Percentiles rank a stretch among this genome's conserved stretches.
phyloP scores from a whole-genome alignment of 129 eudicot genomes.

The Rutidosis leptorrhynchoides region DNA sequence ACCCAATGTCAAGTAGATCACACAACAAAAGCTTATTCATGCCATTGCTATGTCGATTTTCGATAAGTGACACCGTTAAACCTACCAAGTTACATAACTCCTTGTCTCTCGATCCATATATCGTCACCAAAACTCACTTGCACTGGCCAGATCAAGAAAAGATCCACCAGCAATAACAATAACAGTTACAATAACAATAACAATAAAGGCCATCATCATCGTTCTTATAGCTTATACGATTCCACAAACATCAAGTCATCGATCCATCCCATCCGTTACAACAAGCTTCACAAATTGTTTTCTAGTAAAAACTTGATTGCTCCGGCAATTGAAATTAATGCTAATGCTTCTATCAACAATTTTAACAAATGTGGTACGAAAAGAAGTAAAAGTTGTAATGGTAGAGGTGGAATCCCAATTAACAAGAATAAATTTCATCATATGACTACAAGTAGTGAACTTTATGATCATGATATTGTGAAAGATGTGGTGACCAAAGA shows the following conservation, averaged over 20 bases:
- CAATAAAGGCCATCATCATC: not conserved
- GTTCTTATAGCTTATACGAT: slow-evolving; percentile 7
- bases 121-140: slow-evolving; percentile 70
- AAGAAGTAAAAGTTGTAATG: slow-evolving; percentile 31
- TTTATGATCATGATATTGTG: slow-evolving; percentile 17
- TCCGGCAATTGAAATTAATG: slow-evolving; percentile 23
- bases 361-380: slow-evolving; percentile 19
- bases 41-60: slow-evolving; percentile 53
- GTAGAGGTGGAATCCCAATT: slow-evolving; percentile 14
- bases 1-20: slow-evolving; percentile 27
- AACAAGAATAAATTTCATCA: slow-evolving; percentile 5
- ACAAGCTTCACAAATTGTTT: slow-evolving; percentile 55
- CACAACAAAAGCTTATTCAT: slow-evolving; percentile 43
- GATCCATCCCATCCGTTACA: slow-evolving; percentile 26
- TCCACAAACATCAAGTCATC: slow-evolving; percentile 26
- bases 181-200: too few relatives aligned
- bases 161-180: slow-evolving; percentile 16
- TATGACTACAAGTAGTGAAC: not conserved
- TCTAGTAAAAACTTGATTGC: slow-evolving; percentile 43
- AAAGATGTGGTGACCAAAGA: slow-evolving; percentile 37
- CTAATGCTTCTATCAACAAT: not conserved
- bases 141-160: slow-evolving; percentile 66
- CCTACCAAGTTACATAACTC: slow-evolving; percentile 16
- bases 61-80: slow-evolving; percentile 42
- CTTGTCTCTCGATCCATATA: slow-evolving; percentile 47